Conservation (phyloP, 208 protist genomes). For the Trypanosomatidae sp. region DNA sequence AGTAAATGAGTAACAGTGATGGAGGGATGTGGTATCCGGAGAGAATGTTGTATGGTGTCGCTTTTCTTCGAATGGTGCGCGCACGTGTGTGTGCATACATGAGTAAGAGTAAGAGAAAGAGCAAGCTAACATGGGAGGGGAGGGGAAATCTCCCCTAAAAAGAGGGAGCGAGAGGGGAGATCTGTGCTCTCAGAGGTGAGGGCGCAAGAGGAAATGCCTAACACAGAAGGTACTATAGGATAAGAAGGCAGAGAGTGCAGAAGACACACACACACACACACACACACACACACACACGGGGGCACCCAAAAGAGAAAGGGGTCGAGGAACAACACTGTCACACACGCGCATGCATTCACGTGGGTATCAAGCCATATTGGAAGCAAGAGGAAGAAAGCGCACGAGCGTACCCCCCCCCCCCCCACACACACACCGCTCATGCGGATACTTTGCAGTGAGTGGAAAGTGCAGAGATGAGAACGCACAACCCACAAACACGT, state of each 20-base stretch:
- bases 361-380: background rate
- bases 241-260: no score
- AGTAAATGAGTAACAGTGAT: background rate
- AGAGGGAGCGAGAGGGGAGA: background rate
- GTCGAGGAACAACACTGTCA: background rate
- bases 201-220: no score
- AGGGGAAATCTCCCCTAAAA: background rate
- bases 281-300: background rate
- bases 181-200: background rate
- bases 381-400: background rate
- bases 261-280: constrained; percentile 1
- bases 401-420: background rate
- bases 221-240: no score
- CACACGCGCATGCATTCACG: background rate
- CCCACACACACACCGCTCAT: background rate
- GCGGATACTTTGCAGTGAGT: background rate
- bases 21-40: background rate
- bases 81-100: background rate
- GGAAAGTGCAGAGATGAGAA: background rate
- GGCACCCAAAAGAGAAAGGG: background rate
- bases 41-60: no score
- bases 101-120: background rate
- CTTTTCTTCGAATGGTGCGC: background rate
- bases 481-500: background rate
- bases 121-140: background rate